These are phyloP conservation scores for Glomus cerebriforme DNA, from an alignment of 192 early-diverging fungal species.

Conservation along the genomic window DNA sequence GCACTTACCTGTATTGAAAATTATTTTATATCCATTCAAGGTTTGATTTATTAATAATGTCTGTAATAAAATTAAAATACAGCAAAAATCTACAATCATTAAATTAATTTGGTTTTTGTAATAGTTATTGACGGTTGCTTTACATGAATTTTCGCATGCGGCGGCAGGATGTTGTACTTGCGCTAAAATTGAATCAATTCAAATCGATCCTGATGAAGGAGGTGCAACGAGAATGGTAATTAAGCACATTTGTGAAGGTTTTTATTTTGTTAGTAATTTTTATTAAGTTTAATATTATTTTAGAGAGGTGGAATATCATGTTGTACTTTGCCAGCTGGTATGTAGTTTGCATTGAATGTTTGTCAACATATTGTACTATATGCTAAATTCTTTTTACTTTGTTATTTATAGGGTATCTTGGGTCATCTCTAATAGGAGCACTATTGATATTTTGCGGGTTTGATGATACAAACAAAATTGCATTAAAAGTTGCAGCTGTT, in stretches of 20 bases:
- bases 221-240: constrained; percentile 79
- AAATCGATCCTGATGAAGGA: constrained; percentile 91
- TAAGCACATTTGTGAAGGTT: not conserved
- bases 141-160: constrained; percentile 97
- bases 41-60: constrained; percentile 34
- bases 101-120: constrained; percentile 10
- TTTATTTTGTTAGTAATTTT: not conserved
- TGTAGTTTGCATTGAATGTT: not conserved
- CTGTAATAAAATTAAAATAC: not conserved
- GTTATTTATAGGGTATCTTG: constrained; percentile 90
- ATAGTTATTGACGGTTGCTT: constrained; percentile 82
- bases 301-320: constrained; percentile 76
- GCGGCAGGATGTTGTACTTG: constrained; percentile 85
- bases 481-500: constrained; percentile 86
- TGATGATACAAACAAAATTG: constrained; percentile 58
- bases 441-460: constrained; percentile 94
- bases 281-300: not conserved
- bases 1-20: constrained; percentile 84
- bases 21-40: constrained; percentile 94
- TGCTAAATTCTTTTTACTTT: constrained; percentile 78
- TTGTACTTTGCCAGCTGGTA: constrained; percentile 78
- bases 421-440: constrained; percentile 85
- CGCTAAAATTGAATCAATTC: constrained; percentile 84
- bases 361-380: constrained; percentile 54
- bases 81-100: no score